Evolutionary conservation across 768 basidiomycete species (phyloP).

Genomic region (Cubamyces lactineus): DNA sequence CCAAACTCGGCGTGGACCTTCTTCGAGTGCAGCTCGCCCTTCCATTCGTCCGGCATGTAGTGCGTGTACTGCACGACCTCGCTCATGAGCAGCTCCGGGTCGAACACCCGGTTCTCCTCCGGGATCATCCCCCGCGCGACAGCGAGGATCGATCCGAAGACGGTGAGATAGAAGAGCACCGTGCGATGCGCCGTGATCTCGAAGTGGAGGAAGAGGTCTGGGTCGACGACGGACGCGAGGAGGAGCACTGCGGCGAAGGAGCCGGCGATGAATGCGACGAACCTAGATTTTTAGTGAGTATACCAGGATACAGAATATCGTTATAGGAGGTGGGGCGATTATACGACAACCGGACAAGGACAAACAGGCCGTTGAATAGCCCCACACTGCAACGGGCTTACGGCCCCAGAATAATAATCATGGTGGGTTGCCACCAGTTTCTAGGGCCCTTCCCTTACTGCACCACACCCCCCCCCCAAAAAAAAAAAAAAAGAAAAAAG

Average conservation of each 20-base stretch:
- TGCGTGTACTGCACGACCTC: constrained; percentile 95
- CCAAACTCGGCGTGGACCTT: constrained; percentile 91
- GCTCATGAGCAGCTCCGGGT: constrained; percentile 90
- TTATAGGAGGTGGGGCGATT: too few relatives aligned
- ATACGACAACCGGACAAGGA: too few relatives aligned
- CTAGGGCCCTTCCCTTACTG: too few relatives aligned
- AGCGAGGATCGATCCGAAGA: constrained; percentile 88
- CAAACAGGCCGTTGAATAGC: too few relatives aligned
- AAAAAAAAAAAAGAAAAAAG: too few relatives aligned
- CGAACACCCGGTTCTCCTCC: constrained; percentile 91
- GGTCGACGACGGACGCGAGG: constrained; percentile 89
- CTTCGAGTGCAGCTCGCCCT: constrained; percentile 84
- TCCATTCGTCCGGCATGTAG: constrained; percentile 95
- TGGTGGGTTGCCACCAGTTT: too few relatives aligned
- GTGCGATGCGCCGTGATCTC: constrained; percentile 94
- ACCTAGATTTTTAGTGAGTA: constrained; percentile 49
- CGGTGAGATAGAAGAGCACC: constrained; percentile 87
- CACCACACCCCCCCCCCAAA: too few relatives aligned
- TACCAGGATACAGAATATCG: not conserved
- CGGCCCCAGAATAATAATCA: too few relatives aligned
- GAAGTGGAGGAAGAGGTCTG: constrained; percentile 90
- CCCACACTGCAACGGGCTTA: too few relatives aligned
- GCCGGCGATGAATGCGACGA: constrained; percentile 94
- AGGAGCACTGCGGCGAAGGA: constrained; percentile 96
- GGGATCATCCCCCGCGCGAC: constrained; percentile 95